Base-by-base conservation (phyloP, 2,329 filamentous ascomycete genomes). In the Phaeosphaeria sp. region DNA sequence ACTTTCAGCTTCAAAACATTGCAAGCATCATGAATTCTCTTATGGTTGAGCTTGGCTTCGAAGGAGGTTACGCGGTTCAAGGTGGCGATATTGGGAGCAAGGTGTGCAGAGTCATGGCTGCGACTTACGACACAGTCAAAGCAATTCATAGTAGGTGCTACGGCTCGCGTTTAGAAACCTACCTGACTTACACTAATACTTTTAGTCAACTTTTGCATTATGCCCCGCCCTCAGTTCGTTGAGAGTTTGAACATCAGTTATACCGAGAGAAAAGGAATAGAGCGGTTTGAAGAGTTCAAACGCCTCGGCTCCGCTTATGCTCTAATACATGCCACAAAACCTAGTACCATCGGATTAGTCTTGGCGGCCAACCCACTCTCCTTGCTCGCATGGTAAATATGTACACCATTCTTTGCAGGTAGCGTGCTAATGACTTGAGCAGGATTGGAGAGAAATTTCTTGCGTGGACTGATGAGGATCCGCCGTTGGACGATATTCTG, bases 361-460 rank as follows among this genome's bases (percentile, higher is more conserved):
- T 71, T 89, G 1, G 76, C 80, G 2, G 75, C 82, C 3, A 86
- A 77, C 36, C 87, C 87, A 0, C 59, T 89, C 1, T 83, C 85
- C 0, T 66, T 88, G 21, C 77, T 89, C 2, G 80, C 82, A 7
- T 89, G 86, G 81, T 65, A 87, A 84, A 5, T 79, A 80, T 44
- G 78, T 82, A 0, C 77, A 76, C 10, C 79, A 73, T 17, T 80
- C 85, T 36, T 36, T 87, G 82, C 66, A 77, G 80, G 1, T 85
- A 86, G 57, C 77, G 82, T 23, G 65, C 77, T 27, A 9, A 27
- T 27, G 25, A 5, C 25, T 27, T 27, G 25, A 27, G 25, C 9
- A 73, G 71, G 74, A 80, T 87, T 44, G 84, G 83, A 15, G 85
- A 88, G 63, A 87, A 87, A 64, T 82, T 85, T 59, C 69, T 85